Evolutionary conservation across 2,329 filamentous ascomycete species (phyloP), one percentile per base, ranked within the genome.

Genomic region (Clonostachys byssicola): DNA sequence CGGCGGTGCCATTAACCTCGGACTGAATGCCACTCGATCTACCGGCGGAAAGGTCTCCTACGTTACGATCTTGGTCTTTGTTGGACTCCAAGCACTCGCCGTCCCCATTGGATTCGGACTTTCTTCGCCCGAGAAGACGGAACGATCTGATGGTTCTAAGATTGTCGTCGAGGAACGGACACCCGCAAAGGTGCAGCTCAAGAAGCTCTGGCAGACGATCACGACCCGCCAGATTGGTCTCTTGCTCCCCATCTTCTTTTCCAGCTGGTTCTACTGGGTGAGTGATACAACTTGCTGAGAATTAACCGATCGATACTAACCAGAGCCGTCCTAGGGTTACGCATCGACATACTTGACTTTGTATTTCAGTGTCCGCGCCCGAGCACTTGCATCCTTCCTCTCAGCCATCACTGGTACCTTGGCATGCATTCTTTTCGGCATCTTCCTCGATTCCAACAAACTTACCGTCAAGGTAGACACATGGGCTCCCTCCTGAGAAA

Each of bases 1-100:
- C 47, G 73, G 73, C 5, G 65, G 69, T 5, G 67, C 72, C 2
- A 73, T 76, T 45, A 70, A 73, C 39, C 66, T 76, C 2, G 70
- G 65, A 2, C 60, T 76, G 34, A 77, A 76, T 50, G 60, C 66
- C 50, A 64, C 65, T 7, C 59, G 62, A 13, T 60, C 63, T 5
- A 53, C 66, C 12, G 56, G 60, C 20, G 48, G 44, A 3, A 43
- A 44, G 30, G 41, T 49, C 34, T 46, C 44, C 35, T 49, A 47
- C 44, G 44, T 46, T n/a, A 49, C 63, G 5, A 64, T 66, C 45
- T 57, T 67, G 8, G 61, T 68, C 34, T 56, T 74, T 30, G 72
- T 75, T 45, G 66, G 60, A 1, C 60, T 74, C 5, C 71, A 75
- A 52, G 73, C 70, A 39, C 59, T 74, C 2, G 72, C 71, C 1